Conservation (phyloP, 371 early-diverging fungal genomes). For the Mucor lusitanicus region DNA sequence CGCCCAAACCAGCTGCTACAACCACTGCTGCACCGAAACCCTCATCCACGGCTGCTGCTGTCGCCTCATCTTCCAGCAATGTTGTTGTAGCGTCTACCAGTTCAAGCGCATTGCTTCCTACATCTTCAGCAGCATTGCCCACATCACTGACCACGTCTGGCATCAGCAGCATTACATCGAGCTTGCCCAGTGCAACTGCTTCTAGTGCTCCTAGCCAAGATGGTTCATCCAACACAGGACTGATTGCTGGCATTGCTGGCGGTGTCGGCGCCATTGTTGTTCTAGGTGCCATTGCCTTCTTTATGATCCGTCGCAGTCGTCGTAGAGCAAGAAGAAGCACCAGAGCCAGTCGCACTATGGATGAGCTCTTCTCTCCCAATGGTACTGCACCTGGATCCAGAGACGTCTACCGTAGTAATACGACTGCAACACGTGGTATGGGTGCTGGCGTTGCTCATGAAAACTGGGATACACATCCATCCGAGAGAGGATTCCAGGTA, state of each 20-base stretch:
- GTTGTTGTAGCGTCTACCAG: background rate
- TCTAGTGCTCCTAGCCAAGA: background rate
- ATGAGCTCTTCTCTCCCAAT: conserved; percentile 25
- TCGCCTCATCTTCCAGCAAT: background rate
- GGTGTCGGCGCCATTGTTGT: conserved; percentile 18
- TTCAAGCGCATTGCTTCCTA: background rate
- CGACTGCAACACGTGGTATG: background rate
- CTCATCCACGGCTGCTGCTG: background rate
- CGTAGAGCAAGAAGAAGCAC: conserved; percentile 11
- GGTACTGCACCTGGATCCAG: conserved; percentile 1
- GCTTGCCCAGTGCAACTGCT: conserved; percentile 4
- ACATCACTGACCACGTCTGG: background rate
- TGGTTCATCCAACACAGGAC: conserved; percentile 3
- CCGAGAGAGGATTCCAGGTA: conserved; percentile 14
- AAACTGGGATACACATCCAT: conserved; percentile 9
- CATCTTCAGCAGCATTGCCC: background rate
- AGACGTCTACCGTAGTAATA: conserved; percentile 2
- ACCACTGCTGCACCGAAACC: background rate
- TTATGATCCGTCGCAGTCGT: conserved; percentile 21
- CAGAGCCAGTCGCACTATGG: conserved; percentile 28
- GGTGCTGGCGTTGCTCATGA: background rate
- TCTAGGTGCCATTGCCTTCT: conserved; percentile 14
- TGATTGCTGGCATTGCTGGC: conserved; percentile 32
- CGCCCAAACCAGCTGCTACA: background rate
- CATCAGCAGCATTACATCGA: background rate